Evolutionary conservation across 192 early-diverging fungal genomes (phyloP).

Genomic region (Helicostylum pulchrum): DNA sequence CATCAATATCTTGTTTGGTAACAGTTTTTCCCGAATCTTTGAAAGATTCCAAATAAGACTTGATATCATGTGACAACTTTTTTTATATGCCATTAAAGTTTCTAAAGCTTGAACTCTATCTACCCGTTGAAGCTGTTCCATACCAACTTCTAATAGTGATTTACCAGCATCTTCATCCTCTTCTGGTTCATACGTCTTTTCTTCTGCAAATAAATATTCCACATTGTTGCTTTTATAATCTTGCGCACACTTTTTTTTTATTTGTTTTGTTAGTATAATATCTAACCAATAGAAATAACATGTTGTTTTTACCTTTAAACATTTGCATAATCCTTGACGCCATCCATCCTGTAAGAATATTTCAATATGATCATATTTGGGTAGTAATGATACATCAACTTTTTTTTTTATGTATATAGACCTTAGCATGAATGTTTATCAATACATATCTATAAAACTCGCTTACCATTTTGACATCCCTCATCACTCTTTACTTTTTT

Average conservation of each 20-base stretch:
- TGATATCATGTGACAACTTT: constrained; percentile 65
- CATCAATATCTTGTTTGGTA: constrained; percentile 67
- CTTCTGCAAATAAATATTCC: constrained; percentile 55
- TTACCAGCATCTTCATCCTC: constrained; percentile 66
- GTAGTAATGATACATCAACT: constrained; percentile 8
- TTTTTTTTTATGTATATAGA: too few species aligned
- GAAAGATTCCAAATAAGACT: constrained; percentile 66
- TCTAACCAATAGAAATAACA: not conserved
- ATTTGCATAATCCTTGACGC: constrained; percentile 72
- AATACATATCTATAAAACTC: not conserved
- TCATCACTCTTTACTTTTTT: not conserved
- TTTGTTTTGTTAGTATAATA: not conserved
- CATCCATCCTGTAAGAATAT: constrained; percentile 72
- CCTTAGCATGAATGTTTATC: not conserved
- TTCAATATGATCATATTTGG: constrained; percentile 48
- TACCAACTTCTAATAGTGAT: constrained; percentile 74
- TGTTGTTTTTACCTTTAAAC: constrained; percentile 43
- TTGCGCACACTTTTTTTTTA: constrained; percentile 40
- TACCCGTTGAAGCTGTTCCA: constrained; percentile 70
- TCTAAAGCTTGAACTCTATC: constrained; percentile 74
- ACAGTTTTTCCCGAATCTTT: constrained; percentile 72
- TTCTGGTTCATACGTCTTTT: constrained; percentile 72
- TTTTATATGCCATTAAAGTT: constrained; percentile 71
- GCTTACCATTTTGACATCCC: constrained; percentile 5
- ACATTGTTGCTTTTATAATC: constrained; percentile 46